Evolutionary conservation across 768 basidiomycete species (phyloP).

Genomic region (Myochromella boudieri): DNA sequence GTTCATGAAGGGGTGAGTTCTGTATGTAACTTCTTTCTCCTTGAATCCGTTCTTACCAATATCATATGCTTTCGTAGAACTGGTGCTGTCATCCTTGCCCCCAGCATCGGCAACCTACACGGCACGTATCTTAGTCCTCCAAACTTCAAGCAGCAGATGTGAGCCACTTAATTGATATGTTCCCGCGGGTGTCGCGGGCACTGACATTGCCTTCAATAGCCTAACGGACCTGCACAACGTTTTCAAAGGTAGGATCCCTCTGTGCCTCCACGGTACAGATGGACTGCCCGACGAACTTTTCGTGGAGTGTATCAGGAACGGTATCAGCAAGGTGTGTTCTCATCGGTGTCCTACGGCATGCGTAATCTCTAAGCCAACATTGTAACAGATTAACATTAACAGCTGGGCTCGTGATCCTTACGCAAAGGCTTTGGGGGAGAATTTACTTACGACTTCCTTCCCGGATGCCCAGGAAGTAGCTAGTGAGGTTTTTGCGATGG

Average conservation of each 20-base stretch:
- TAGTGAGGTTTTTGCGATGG: slow-evolving; percentile 38
- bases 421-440: slow-evolving; percentile 31
- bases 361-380: not conserved
- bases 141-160: slow-evolving; percentile 46
- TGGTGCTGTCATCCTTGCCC: slow-evolving; percentile 44
- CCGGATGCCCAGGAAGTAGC: slow-evolving; percentile 47
- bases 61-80: slow-evolving; percentile 26
- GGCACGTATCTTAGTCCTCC: slow-evolving; percentile 45
- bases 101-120: slow-evolving; percentile 49
- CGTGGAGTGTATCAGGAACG: slow-evolving; percentile 42
- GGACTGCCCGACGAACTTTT: slow-evolving; percentile 45
- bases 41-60: not conserved
- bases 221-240: slow-evolving; percentile 33
- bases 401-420: slow-evolving; percentile 48
- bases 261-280: slow-evolving; percentile 48
- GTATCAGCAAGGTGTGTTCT: slow-evolving; percentile 37
- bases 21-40: not conserved
- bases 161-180: not conserved
- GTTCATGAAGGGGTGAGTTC: slow-evolving; percentile 39
- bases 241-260: slow-evolving; percentile 33
- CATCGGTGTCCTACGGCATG: not conserved
- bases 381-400: slow-evolving; percentile 41
- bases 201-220: slow-evolving; percentile 26
- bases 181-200: not conserved
- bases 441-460: slow-evolving; percentile 35